phyloP scores from a whole-genome alignment of 163 green algal genomes.

The Coccomyxa subellipsoidea region DNA sequence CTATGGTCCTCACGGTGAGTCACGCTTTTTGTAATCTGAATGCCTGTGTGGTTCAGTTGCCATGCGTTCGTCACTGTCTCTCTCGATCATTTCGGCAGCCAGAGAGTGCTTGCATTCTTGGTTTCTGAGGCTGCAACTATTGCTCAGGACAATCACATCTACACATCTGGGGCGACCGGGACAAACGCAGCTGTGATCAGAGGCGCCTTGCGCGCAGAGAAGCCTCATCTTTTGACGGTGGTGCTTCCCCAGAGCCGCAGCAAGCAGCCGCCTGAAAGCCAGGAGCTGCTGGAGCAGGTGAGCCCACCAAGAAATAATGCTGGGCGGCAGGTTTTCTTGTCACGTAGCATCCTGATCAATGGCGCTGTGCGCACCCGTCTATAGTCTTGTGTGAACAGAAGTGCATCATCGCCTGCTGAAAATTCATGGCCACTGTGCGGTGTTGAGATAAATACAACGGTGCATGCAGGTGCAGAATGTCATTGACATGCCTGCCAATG shows the following conservation, averaged over 20 bases:
- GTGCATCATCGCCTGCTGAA: too few species aligned
- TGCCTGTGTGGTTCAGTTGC: too few species aligned
- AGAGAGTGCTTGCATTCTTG: background rate
- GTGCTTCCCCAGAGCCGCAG: constrained; percentile 85
- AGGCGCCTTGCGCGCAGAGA: constrained; percentile 86
- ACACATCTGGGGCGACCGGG: constrained; percentile 90
- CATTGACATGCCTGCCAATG: constrained; percentile 92
- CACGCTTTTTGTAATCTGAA: too few species aligned
- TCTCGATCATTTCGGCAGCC: too few species aligned
- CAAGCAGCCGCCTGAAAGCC: constrained; percentile 87
- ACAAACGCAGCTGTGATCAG: constrained; percentile 98
- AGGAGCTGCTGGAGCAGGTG: constrained; percentile 87
- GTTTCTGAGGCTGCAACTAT: background rate
- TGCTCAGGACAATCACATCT: constrained; percentile 91
- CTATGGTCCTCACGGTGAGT: constrained; percentile 91
- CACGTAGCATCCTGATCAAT: too few species aligned
- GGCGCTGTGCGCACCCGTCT: too few species aligned
- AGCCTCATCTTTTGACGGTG: constrained; percentile 90
- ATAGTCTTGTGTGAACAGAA: too few species aligned
- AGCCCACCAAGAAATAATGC: too few species aligned
- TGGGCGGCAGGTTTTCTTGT: too few species aligned
- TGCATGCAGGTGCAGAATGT: constrained; percentile 78
- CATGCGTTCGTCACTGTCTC: too few species aligned
- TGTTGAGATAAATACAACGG: too few species aligned
- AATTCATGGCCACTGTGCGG: too few species aligned